A percentile compares a stretch with the other conserved stretches of the same genome.
Conservation (phyloP, 495 filamentous ascomycete genomes). For the Tirmania nivea region DNA sequence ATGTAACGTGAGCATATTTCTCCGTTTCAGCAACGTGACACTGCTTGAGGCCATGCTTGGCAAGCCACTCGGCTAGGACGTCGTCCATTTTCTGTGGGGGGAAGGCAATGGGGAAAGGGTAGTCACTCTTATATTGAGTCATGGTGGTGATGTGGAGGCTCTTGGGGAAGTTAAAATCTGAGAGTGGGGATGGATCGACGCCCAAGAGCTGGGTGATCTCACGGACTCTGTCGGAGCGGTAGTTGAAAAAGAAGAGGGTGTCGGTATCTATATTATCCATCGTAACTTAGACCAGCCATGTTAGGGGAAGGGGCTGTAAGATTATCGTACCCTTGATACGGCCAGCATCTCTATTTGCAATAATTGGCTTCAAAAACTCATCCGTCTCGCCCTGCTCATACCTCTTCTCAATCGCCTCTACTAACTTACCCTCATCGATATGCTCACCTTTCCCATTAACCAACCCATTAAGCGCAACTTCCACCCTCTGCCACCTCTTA, state of each 20-base stretch:
- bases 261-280: conserved; percentile 44
- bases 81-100: conserved; percentile 88
- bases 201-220: conserved; percentile 91
- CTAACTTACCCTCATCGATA: conserved; percentile 47
- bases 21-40: conserved; percentile 96
- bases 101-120: conserved; percentile 83
- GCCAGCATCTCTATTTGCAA: conserved; percentile 63
- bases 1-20: conserved; percentile 97
- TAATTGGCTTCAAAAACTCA: conserved; percentile 96
- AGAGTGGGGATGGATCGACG: conserved; percentile 68
- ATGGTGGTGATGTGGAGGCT: conserved; percentile 82
- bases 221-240: conserved; percentile 92
- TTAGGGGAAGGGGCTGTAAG: not conserved
- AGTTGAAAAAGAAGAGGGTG: conserved; percentile 99
- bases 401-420: conserved; percentile 65
- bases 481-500: conserved; percentile 92
- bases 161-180: conserved; percentile 65
- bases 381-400: conserved; percentile 79
- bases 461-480: conserved; percentile 72
- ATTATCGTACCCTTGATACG: conserved; percentile 50
- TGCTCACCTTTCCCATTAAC: conserved; percentile 61
- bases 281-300: not conserved
- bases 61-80: conserved; percentile 85
- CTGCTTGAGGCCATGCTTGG: conserved; percentile 69
- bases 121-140: conserved; percentile 96